Conservation (phyloP, 106 monocot genomes). For the Xerophyta viscosa region DNA sequence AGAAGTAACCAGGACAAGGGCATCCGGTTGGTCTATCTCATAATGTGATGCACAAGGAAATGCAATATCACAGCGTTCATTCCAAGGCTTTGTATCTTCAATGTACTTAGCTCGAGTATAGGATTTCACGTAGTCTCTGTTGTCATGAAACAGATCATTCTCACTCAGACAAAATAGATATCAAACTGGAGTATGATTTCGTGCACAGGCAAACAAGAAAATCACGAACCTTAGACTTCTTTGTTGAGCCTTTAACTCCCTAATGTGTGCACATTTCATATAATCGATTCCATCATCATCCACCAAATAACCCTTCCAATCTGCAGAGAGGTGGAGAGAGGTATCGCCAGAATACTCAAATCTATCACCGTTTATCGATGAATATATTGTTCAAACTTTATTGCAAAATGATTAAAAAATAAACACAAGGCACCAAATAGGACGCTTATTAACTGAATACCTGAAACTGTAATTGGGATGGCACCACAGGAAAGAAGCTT, state of each 20-base stretch:
- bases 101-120: conserved; percentile 81
- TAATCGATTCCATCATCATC: conserved; percentile 98
- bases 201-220: neutral
- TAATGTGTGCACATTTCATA: conserved; percentile 74
- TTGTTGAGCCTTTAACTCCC: conserved; percentile 94
- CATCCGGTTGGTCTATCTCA: conserved; percentile 94
- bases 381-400: too few relatives aligned
- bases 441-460: too few relatives aligned
- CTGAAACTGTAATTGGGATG: conserved; percentile 88
- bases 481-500: conserved; percentile 92
- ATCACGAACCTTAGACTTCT: conserved; percentile 67
- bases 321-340: conserved; percentile 33
- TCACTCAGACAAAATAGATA: conserved; percentile 1
- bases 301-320: conserved; percentile 88
- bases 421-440: too few relatives aligned
- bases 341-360: too few relatives aligned
- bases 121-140: conserved; percentile 88
- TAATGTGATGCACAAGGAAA: conserved; percentile 95
- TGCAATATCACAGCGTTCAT: conserved; percentile 80
- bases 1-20: conserved; percentile 65
- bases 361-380: too few relatives aligned
- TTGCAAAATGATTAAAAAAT: too few relatives aligned
- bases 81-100: conserved; percentile 93
- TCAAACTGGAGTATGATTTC: too few relatives aligned
- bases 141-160: conserved; percentile 4